Evolutionary conservation across 2,329 filamentous ascomycete genomes (phyloP), one percentile per base, ranked within the genome.

Genomic region (Xylariaceae sp.): DNA sequence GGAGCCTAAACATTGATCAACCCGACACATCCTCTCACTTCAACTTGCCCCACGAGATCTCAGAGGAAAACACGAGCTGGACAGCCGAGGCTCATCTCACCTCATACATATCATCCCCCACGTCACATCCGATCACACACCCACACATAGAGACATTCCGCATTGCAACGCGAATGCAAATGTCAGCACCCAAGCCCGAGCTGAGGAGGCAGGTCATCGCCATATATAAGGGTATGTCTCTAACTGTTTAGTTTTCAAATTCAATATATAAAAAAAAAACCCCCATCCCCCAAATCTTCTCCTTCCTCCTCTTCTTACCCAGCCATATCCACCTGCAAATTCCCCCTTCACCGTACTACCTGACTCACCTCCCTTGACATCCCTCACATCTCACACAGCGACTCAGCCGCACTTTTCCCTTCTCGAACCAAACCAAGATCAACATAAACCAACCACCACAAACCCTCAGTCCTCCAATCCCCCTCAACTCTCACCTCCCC

Each of bases 141-240:
- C n/a, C n/a, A n/a, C n/a, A n/a, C n/a, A n/a, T n/a, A n/a, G n/a
- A n/a, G n/a, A n/a, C n/a, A n/a, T n/a, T n/a, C n/a, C n/a, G n/a
- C n/a, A 11, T 22, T 35, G 19, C 5, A 16, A 16, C n/a, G 23
- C 17, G 34, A 19, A 40, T 37, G 33, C 35, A 17, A 3, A 64
- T 66, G 57, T 50, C 65, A 7, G 55, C 67, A 2, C 58, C 67
- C 0, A 83, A 79, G 54, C 67, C 72, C 2, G 69, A 78, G 49
- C 75, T 96, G 22, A 82, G 89, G 44, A 75, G 80, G 48, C 81
- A 93, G 63, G 91, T 95, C 37, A 86, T 95, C 53, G 76, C 79
- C 29, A 80, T 95, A 48, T 96, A 95, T 73, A 96, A 95, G 82
- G 87, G 89, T 88, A 62, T 12, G 52, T 45, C 43, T 32, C 33